phyloP scores from a whole-genome alignment of 352 stramenopile species.

The Phytophthora palmivora region DNA sequence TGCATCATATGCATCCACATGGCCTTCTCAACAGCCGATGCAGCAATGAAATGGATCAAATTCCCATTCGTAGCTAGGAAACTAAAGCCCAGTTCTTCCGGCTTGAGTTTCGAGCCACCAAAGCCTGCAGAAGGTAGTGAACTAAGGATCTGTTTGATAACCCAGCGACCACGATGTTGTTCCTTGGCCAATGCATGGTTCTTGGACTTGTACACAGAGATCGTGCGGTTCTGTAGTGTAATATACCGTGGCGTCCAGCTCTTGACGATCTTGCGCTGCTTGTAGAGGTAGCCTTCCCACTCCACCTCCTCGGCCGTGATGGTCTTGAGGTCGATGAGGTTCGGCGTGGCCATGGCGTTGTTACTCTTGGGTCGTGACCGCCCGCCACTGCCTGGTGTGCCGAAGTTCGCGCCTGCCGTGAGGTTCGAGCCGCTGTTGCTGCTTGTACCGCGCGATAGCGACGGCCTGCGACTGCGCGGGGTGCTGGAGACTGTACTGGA shows the following conservation, averaged over 20 bases:
- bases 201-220: conserved; percentile 90
- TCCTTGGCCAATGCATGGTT: conserved; percentile 85
- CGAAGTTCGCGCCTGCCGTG: conserved; percentile 19
- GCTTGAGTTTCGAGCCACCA: conserved; percentile 80
- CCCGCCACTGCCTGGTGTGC: not conserved
- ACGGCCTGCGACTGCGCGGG: conserved; percentile 42
- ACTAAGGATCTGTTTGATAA: conserved; percentile 82
- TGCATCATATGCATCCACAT: conserved; percentile 90
- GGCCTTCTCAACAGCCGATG: conserved; percentile 75
- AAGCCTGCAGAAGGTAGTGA: conserved; percentile 83
- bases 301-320: conserved; percentile 87
- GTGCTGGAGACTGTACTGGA: conserved; percentile 31
- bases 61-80: conserved; percentile 87
- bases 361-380: conserved; percentile 17
- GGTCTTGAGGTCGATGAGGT: conserved; percentile 89
- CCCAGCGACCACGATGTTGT: conserved; percentile 79
- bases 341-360: conserved; percentile 58
- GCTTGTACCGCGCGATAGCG: conserved; percentile 36
- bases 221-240: conserved; percentile 81
- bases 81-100: conserved; percentile 82
- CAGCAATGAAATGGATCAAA: conserved; percentile 85
- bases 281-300: conserved; percentile 91
- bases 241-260: conserved; percentile 90
- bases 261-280: conserved; percentile 91
- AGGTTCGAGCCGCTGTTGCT: conserved; percentile 38